Evolutionary conservation across 768 basidiomycete species (phyloP).

Genomic region (Boletus barrowsii): DNA sequence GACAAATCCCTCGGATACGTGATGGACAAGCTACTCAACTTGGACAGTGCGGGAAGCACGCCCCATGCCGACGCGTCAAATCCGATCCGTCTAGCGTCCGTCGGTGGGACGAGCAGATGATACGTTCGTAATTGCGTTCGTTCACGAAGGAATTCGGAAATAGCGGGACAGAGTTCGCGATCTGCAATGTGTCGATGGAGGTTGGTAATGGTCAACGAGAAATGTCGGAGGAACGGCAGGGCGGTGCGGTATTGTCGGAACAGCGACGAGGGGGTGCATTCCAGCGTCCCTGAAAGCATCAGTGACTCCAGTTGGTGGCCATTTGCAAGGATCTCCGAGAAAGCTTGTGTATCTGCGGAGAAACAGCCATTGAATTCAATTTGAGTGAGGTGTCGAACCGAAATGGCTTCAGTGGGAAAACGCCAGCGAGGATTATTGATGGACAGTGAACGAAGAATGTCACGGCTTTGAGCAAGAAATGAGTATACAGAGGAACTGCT

Average conservation of each 20-base stretch:
- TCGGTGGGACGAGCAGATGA: conserved; percentile 42
- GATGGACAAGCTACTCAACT: conserved; percentile 53
- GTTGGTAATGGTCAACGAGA: conserved; percentile 50
- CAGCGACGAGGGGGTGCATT: conserved; percentile 47
- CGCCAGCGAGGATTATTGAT: conserved; percentile 55
- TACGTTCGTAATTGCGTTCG: conserved; percentile 51
- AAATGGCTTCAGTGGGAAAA: conserved; percentile 52
- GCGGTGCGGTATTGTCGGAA: conserved; percentile 43
- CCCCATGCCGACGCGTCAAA: conserved; percentile 73
- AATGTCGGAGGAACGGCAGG: conserved; percentile 65
- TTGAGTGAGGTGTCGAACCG: conserved; percentile 61
- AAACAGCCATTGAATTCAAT: conserved; percentile 61
- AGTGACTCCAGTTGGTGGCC: conserved; percentile 65
- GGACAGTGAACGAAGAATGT: conserved; percentile 50
- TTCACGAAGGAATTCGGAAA: conserved; percentile 63
- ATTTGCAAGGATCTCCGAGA: conserved; percentile 57
- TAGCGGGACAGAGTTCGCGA: conserved; percentile 64
- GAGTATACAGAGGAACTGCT: conserved; percentile 37
- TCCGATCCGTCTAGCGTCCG: conserved; percentile 52
- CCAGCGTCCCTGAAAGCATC: conserved; percentile 51
- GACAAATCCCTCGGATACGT: conserved; percentile 64
- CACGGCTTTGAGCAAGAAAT: conserved; percentile 53
- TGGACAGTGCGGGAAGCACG: conserved; percentile 55
- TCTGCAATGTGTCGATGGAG: conserved; percentile 47
- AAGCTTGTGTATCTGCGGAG: conserved; percentile 45